A percentile compares a stretch with the other conserved stretches of the same genome.
phyloP scores from a whole-genome alignment of 2,329 filamentous ascomycete species.

The Arthroderma sp. region DNA sequence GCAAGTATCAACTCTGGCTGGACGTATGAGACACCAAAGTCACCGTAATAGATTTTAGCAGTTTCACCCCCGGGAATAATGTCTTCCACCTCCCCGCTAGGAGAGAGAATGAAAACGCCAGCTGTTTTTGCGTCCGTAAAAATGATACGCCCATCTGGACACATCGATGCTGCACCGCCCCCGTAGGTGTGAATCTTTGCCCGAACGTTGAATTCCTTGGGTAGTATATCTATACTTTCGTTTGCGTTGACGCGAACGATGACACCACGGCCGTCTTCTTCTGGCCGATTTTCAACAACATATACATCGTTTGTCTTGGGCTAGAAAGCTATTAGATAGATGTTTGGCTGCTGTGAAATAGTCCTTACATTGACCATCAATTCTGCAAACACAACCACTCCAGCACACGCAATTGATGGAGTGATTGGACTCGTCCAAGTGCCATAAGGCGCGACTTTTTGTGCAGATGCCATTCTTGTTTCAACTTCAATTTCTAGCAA shows the following conservation, averaged over 20 bases:
- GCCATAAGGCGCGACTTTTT: not conserved
- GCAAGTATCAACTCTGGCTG: not conserved
- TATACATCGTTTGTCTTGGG: not conserved
- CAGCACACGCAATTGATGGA: not conserved
- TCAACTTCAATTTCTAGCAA: no score
- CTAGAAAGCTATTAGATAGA: not conserved
- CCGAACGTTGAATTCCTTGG: not conserved
- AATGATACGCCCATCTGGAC: not conserved
- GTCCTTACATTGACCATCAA: not conserved
- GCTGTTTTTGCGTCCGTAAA: not conserved
- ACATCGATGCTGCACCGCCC: not conserved
- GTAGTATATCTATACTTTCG: not conserved
- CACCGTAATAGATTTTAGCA: not conserved
- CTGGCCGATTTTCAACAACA: not conserved
- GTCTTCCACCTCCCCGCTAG: not conserved
- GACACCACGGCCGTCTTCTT: not conserved
- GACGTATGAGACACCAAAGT: not conserved
- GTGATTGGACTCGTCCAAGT: not conserved
- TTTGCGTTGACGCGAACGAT: not conserved
- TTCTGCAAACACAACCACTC: not conserved
- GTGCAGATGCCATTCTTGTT: not conserved
- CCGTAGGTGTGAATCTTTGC: not conserved
- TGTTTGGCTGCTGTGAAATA: not conserved
- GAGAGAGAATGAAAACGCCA: not conserved
- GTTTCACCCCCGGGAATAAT: not conserved